Evolutionary conservation across 208 protist genomes (phyloP).

Genomic region (Leishmania tarentolae): DNA sequence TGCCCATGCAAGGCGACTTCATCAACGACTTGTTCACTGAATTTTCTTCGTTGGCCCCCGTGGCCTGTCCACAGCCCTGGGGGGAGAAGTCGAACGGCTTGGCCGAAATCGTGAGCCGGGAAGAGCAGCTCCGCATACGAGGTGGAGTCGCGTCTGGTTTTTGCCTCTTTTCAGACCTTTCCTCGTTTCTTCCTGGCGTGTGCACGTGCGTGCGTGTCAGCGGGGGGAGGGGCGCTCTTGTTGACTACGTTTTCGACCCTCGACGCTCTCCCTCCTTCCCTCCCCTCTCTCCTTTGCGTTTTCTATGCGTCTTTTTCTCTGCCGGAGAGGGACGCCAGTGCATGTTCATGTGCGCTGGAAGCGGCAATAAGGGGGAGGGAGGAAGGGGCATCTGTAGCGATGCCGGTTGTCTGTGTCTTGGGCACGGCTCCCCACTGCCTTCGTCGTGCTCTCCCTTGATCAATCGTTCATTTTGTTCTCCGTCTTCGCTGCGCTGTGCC

Average conservation of each 20-base stretch:
- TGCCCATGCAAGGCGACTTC: not conserved
- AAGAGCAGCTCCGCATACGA: not conserved
- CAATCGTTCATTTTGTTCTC: too few species aligned
- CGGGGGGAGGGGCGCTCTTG: not conserved
- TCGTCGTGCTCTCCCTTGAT: too few species aligned
- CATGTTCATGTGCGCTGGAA: conserved; percentile 3
- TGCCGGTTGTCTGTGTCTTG: not conserved
- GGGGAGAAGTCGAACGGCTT: not conserved
- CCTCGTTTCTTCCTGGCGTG: not conserved
- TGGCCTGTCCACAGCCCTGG: not conserved
- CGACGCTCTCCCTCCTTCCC: not conserved
- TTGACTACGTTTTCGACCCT: not conserved
- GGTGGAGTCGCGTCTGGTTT: not conserved
- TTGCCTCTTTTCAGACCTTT: not conserved
- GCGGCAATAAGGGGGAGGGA: too few species aligned
- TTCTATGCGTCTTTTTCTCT: not conserved
- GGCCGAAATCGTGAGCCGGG: not conserved
- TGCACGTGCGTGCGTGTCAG: conserved; percentile 1
- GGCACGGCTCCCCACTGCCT: too few species aligned
- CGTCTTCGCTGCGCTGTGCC: too few species aligned
- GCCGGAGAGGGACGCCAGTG: not conserved
- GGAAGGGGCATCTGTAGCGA: not conserved
- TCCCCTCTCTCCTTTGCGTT: not conserved
- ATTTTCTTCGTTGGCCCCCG: not conserved
- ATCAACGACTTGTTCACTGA: not conserved